These are phyloP conservation scores for Beta lomatogona DNA, from an alignment of 179 eudicot genomes.

Conservation along the genomic window DNA sequence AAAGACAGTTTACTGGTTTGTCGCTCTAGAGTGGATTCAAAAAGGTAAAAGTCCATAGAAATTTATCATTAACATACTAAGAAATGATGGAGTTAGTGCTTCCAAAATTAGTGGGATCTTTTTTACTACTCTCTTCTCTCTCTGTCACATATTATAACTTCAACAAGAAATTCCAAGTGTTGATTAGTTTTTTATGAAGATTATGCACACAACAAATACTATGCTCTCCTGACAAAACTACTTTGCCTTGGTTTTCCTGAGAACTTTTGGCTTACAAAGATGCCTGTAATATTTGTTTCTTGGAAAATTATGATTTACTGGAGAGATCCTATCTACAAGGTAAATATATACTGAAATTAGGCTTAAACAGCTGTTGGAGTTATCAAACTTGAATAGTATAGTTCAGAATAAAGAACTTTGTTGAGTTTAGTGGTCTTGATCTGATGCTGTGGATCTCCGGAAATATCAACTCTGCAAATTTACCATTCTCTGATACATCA, in stretches of 20 bases:
- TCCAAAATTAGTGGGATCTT: no score
- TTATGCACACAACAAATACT: no score
- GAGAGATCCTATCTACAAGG: no score
- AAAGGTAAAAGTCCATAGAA: slow-evolving; percentile 13
- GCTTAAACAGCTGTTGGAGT: background rate
- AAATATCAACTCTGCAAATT: background rate
- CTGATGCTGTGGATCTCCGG: background rate
- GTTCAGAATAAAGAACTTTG: no score
- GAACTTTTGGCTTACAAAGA: background rate
- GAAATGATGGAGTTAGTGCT: no score
- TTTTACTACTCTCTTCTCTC: no score
- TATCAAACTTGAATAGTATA: background rate
- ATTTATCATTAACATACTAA: background rate
- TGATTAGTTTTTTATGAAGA: background rate
- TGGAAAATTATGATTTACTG: background rate
- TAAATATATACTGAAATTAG: no score
- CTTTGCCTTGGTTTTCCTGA: background rate
- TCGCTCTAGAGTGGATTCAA: slow-evolving; percentile 12
- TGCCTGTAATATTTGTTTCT: background rate
- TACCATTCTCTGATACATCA: background rate
- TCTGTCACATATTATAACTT: no score
- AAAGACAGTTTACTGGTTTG: slow-evolving; percentile 51
- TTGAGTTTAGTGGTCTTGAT: no score
- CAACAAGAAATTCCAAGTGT: background rate
- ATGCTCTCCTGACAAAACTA: background rate